Evolutionary conservation across 2,329 filamentous ascomycete species (phyloP).

Genomic region (Ceratocystis alfenasii): DNA sequence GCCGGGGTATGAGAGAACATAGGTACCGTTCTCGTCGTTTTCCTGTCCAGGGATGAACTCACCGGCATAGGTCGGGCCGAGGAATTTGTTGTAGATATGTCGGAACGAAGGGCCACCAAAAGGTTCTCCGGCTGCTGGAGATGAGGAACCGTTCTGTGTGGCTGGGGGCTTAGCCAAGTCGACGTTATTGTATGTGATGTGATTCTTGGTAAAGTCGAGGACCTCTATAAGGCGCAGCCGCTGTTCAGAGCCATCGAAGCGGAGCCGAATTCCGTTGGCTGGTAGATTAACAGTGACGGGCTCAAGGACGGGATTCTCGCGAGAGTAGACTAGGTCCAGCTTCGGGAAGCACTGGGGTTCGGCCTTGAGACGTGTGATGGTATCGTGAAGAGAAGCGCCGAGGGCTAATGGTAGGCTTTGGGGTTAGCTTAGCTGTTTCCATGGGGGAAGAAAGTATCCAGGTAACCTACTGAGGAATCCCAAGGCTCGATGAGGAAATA

Average conservation of each 20-base stretch:
- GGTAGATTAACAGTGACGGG: conserved; percentile 67
- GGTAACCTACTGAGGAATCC: conserved; percentile 43
- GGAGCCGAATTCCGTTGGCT: conserved; percentile 74
- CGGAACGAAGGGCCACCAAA: conserved; percentile 60
- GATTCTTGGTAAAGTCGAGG: conserved; percentile 74
- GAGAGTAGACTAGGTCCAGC: conserved; percentile 71
- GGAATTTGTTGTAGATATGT: conserved; percentile 83
- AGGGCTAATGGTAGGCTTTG: conserved; percentile 46
- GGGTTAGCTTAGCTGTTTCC: neutral
- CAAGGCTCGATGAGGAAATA: conserved; percentile 53
- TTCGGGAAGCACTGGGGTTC: conserved; percentile 72
- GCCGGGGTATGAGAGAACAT: conserved; percentile 87
- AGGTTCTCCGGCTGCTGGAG: conserved; percentile 29
- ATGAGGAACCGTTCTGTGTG: conserved; percentile 22
- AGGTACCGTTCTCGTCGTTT: conserved; percentile 50
- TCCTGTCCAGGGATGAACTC: conserved; percentile 59
- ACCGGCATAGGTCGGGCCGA: conserved; percentile 86
- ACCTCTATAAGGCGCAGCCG: conserved; percentile 83
- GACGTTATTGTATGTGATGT: conserved; percentile 66
- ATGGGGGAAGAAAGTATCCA: neutral
- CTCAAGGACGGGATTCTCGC: conserved; percentile 58
- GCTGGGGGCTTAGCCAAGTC: conserved; percentile 58
- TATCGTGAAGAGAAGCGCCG: conserved; percentile 81
- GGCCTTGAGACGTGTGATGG: conserved; percentile 76
- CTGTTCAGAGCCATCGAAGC: conserved; percentile 90